Base-by-base conservation (phyloP, 192 early-diverging fungal species). In the Coemansia sp. region DNA sequence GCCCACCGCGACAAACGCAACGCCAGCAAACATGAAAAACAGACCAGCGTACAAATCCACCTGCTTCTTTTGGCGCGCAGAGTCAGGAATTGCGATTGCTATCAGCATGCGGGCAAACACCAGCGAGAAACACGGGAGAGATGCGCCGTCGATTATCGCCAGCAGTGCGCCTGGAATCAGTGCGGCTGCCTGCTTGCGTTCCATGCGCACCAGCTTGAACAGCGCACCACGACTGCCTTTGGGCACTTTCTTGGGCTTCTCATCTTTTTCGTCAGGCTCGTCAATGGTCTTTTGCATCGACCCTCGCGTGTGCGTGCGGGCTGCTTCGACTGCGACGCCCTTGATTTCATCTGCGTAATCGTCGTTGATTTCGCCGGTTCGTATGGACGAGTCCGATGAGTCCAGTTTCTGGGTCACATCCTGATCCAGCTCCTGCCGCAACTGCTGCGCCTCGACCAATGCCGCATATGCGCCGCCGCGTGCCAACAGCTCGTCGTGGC, bases 81-180 rank as follows among this genome's bases (percentile, higher is more conserved):
- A 2, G 25, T 84, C 83, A 9, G 45, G 25, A n/a, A 69, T 51
- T 3, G 49, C 65, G 23, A 75, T 64, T 0, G 70, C 57, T 4
- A 77, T 67, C 12, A 83, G 59, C 66, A 84, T 80, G 15, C 70
- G 39, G 27, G 86, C 73, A 63, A 88, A 89, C 64, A 89, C 73
- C 19, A 91, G 69, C 24, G 93, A 86, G 73, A 94, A 96, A 14
- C 87, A 67, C 12, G 94, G 94, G 66, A 92, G 86, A 10, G 91
- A 75, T 9, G 83, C 84, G 49, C 93, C 94, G 67, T 86, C 86
- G 56, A 92, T 59, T 21, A 84, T 75, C 25, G 89, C 81, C 25
- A 84, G 84, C 22, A 90, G 37, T 3, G 77, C 54, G 54, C 89
- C 94, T 3, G 89, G 62, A 17, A 80, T 11, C 17, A 94, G 64